Conservation (phyloP, 176 grass and related monocot genomes). For the Tillandsia fasciculata region DNA sequence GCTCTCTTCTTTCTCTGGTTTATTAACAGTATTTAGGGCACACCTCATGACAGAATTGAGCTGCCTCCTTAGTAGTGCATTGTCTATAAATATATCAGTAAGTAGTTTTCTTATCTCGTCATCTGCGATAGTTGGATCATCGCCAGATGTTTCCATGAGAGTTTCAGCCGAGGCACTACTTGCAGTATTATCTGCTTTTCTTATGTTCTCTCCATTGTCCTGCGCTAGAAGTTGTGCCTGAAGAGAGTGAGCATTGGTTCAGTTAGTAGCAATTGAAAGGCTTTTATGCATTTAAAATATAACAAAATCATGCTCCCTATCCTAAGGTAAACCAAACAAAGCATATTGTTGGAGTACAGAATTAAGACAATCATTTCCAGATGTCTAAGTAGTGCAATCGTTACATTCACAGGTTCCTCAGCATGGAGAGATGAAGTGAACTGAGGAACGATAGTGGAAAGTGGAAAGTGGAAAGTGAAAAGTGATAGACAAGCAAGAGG, state of each 20-base stretch:
- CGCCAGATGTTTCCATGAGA: constrained; percentile 21
- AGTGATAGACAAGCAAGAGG: no score
- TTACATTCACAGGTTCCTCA: no score
- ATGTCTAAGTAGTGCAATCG: no score
- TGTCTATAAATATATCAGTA: constrained; percentile 79
- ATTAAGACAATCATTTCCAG: no score
- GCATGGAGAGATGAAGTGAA: no score
- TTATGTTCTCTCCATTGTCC: constrained; percentile 44
- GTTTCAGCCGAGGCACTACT: constrained; percentile 35
- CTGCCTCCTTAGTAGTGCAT: constrained; percentile 61
- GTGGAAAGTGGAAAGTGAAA: no score
- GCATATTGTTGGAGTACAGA: not conserved
- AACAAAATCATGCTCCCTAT: not conserved
- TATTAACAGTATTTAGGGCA: constrained; percentile 42
- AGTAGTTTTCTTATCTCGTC: constrained; percentile 65
- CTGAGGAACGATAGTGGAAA: no score
- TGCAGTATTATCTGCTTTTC: constrained; percentile 33
- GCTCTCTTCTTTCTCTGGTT: constrained; percentile 52
- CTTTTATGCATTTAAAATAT: constrained; percentile 2
- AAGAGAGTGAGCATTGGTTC: not conserved
- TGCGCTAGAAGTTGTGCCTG: constrained; percentile 79
- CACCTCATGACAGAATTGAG: constrained; percentile 61
- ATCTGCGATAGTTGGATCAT: constrained; percentile 27
- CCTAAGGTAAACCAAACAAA: not conserved
- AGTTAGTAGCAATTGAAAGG: not conserved